Conservation (phyloP, 805 yeast genomes). For the Kuraishia piskuri region DNA sequence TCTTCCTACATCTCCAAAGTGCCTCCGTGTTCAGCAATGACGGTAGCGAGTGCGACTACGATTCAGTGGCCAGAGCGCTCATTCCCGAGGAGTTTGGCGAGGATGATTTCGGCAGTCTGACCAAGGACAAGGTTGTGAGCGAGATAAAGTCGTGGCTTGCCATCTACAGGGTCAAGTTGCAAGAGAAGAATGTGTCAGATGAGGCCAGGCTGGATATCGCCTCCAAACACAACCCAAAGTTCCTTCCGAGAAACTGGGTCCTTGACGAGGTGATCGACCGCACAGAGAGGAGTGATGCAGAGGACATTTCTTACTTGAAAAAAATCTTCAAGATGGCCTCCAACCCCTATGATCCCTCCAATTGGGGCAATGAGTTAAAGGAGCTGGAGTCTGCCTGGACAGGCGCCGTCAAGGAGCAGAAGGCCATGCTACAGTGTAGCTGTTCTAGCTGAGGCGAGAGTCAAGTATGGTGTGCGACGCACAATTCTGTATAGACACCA, state of each 20-base stretch:
- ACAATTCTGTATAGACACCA: no score
- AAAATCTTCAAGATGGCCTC: conserved; percentile 65
- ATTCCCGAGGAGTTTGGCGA: conserved; percentile 20
- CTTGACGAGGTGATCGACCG: conserved; percentile 69
- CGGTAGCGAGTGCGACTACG: conserved; percentile 19
- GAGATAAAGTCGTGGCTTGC: conserved; percentile 44
- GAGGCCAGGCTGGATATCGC: conserved; percentile 32
- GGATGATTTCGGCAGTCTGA: conserved; percentile 14
- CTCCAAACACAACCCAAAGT: conserved; percentile 56
- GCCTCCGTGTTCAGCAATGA: conserved; percentile 22
- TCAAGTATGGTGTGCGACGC: background rate
- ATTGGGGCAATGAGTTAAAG: conserved; percentile 61
- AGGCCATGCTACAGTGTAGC: conserved; percentile 64
- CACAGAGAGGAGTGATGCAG: conserved; percentile 42
- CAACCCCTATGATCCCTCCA: conserved; percentile 58
- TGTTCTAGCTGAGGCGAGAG: conserved; percentile 38
- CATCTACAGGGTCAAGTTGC: conserved; percentile 34
- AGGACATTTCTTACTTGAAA: conserved; percentile 41
- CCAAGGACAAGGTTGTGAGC: conserved; percentile 30
- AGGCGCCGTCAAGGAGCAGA: conserved; percentile 41
- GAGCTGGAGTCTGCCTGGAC: conserved; percentile 52
- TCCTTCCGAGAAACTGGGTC: conserved; percentile 80
- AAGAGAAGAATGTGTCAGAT: conserved; percentile 28
- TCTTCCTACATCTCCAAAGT: conserved; percentile 58
- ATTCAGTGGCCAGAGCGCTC: conserved; percentile 16